Conservation (phyloP, 2,329 filamentous ascomycete species). For the Chalaropsis ovoidea region DNA sequence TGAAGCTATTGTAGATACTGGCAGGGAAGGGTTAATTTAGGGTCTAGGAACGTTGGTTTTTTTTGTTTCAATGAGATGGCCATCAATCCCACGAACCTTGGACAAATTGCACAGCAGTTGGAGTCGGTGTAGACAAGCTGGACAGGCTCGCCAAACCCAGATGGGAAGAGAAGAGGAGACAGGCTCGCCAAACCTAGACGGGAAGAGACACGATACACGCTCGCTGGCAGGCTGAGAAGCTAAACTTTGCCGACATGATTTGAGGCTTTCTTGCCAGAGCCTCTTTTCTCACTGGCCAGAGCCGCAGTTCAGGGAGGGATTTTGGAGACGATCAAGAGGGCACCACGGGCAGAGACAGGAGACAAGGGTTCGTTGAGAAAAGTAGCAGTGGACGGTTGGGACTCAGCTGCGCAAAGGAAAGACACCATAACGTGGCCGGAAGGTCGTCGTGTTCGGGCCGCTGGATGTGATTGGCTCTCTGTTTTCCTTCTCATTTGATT, state of each 20-base stretch:
- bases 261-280: slow-evolving; percentile 7
- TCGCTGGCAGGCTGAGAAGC: neutral
- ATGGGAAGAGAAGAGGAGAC: no score
- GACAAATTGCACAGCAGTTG: neutral
- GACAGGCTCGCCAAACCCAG: no score
- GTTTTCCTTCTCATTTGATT: neutral
- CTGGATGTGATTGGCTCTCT: neutral
- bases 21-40: neutral
- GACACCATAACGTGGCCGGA: neutral
- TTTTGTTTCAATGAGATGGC: neutral
- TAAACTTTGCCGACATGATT: neutral
- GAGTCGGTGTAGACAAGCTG: neutral
- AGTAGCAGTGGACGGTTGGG: neutral
- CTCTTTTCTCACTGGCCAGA: neutral
- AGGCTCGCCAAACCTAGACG: neutral
- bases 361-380: neutral
- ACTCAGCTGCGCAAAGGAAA: neutral
- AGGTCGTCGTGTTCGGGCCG: neutral
- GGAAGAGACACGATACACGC: neutral
- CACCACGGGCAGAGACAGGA: neutral
- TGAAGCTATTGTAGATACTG: slow-evolving; percentile 63
- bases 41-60: neutral
- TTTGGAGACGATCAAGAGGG: neutral
- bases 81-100: neutral
- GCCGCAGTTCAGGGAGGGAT: slow-evolving; percentile 1